Percentiles rank a stretch among this genome's conserved stretches.
Conservation (phyloP, 441 rosid genomes). For the Biscutella auriculata region DNA sequence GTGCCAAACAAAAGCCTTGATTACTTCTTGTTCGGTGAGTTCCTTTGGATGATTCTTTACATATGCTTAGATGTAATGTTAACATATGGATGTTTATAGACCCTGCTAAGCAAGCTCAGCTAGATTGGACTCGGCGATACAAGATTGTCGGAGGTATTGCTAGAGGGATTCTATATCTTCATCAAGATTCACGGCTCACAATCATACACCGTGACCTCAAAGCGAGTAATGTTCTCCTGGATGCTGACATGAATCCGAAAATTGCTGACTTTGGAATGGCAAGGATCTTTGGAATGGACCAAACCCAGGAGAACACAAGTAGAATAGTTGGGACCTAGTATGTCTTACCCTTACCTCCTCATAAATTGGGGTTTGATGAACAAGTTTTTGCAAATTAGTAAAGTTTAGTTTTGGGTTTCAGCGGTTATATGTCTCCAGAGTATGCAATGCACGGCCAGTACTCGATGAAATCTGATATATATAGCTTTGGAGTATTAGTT, state of each 20-base stretch:
- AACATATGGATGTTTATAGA: constrained; percentile 20
- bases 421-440: constrained; percentile 46
- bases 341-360: constrained; percentile 1
- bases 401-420: background rate
- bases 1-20: constrained; percentile 45
- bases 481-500: constrained; percentile 31
- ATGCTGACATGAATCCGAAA: constrained; percentile 33
- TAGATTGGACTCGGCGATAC: constrained; percentile 35
- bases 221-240: constrained; percentile 35
- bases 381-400: background rate
- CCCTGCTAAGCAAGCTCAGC: constrained; percentile 13
- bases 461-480: constrained; percentile 36
- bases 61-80: background rate
- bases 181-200: constrained; percentile 37
- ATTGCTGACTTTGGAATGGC: constrained; percentile 54
- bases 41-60: background rate
- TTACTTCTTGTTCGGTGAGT: constrained; percentile 38
- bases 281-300: constrained; percentile 26
- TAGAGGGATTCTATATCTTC: constrained; percentile 38
- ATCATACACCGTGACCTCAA: constrained; percentile 50
- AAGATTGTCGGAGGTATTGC: constrained; percentile 31
- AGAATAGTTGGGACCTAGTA: constrained; percentile 42
- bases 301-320: constrained; percentile 26
- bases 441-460: constrained; percentile 32
- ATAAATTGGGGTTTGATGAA: background rate